Evolutionary conservation across 768 basidiomycete genomes (phyloP).

Genomic region (Dacryopinax spathularia): DNA sequence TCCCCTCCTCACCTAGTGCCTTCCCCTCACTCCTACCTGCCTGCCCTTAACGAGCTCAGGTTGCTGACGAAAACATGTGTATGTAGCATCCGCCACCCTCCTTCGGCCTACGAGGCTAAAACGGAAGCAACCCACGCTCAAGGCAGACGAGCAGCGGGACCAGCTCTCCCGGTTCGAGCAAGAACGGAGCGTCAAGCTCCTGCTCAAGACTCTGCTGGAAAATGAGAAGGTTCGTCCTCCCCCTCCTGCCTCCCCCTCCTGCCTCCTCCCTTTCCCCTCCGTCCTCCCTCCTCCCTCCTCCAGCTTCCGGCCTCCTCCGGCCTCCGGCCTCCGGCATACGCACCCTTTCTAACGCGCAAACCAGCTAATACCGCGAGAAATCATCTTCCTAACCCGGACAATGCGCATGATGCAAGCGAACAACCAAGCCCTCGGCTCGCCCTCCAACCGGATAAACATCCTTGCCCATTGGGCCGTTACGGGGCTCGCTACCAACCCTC

Average conservation of each 20-base stretch:
- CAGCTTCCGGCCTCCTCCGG: too few relatives aligned
- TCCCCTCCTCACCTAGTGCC: neutral
- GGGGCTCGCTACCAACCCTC: constrained; percentile 5
- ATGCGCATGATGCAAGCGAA: constrained; percentile 44
- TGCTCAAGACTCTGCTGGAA: constrained; percentile 17
- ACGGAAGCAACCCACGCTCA: neutral
- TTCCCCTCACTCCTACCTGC: neutral
- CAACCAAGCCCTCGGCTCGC: constrained; percentile 71
- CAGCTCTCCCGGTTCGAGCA: constrained; percentile 9
- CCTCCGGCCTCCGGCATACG: too few relatives aligned
- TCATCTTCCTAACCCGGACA: constrained; percentile 24
- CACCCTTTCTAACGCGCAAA: too few relatives aligned
- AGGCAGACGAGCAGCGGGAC: neutral
- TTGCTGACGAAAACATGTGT: too few relatives aligned
- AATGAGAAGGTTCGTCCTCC: constrained; percentile 12
- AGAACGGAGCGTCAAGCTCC: constrained; percentile 14
- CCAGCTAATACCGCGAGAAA: constrained; percentile 36
- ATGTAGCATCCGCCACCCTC: neutral
- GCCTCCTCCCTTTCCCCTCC: too few relatives aligned
- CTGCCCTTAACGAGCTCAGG: too few relatives aligned
- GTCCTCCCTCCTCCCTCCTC: too few relatives aligned
- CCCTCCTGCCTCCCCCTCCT: too few relatives aligned
- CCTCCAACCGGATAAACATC: constrained; percentile 81
- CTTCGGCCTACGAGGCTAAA: neutral
- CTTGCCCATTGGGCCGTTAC: constrained; percentile 58